Evolutionary conservation across 495 filamentous ascomycete species (phyloP), one percentile per base, ranked within the genome.

Genomic region (Penicillium daleae): DNA sequence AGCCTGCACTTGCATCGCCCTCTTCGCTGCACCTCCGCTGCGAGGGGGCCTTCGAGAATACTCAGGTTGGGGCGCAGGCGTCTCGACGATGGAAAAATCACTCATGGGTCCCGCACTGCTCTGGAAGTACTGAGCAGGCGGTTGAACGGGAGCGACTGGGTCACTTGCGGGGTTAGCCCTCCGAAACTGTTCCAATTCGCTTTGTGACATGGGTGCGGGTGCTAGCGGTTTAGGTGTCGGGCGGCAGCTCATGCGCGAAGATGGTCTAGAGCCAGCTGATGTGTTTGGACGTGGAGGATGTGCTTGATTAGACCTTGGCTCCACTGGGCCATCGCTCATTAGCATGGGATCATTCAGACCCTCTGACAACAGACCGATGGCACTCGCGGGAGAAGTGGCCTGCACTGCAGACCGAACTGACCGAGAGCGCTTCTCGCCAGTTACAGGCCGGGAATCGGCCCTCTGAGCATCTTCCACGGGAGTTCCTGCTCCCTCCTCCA

Each of bases 91-190:
- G n/a, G 66, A 61, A 39, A 72, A 65, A 62, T 80, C 78, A 59
- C 76, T 77, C 73, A 78, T 74, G 3, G 78, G 71, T 4, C 76
- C 76, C 44, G 81, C 67, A 78, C 78, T 82, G 17, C 82, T 77
- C 60, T 84, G 74, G 17, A 82, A 73, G 58, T 79, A 73, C 7
- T 79, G 75, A 19, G 83, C 74, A 46, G 69, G 69, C 24, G 66
- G 40, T 6, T 74, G 72, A 29, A 74, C 68, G 15, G 84, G 82
- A 29, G 79, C 62, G 48, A 82, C 65, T 3, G 86, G 84, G 59
- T 89, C 87, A 59, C 85, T 89, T 0, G 82, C 82, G 4, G 86
- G 81, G 21, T 85, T 67, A n/a, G 75, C 63, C 19, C 78, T 79
- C 33, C 74, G 65, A 9, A 73, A 59, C 33, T 76, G 75, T 39